Evolutionary conservation across 2,329 filamentous ascomycete genomes (phyloP).

Genomic region (Leptoxyphium fumago): DNA sequence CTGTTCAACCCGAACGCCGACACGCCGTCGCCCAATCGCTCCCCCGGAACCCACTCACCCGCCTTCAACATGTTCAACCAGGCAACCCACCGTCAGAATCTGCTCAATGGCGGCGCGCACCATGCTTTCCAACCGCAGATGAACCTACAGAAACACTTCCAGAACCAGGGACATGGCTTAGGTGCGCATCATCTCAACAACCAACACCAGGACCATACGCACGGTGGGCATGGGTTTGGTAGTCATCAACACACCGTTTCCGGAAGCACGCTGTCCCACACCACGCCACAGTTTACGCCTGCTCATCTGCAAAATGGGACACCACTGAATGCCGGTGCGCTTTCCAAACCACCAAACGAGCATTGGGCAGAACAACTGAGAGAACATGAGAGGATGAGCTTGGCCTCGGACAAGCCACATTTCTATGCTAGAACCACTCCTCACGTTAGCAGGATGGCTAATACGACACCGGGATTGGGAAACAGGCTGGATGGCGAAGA

Average conservation of each 20-base stretch:
- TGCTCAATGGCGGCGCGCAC: constrained; percentile 58
- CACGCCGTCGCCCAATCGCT: constrained; percentile 44
- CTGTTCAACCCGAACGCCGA: constrained; percentile 30
- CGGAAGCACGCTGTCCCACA: constrained; percentile 46
- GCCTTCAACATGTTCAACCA: constrained; percentile 57
- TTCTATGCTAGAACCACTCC: constrained; percentile 58
- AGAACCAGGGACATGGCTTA: constrained; percentile 40
- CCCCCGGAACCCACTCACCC: constrained; percentile 37
- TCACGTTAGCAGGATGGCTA: constrained; percentile 13
- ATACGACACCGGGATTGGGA: constrained; percentile 26
- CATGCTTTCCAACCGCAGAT: constrained; percentile 38
- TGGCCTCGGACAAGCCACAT: constrained; percentile 33
- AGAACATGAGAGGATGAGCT: constrained; percentile 16
- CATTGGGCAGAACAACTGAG: constrained; percentile 85
- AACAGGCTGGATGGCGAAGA: constrained; percentile 34
- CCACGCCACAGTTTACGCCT: constrained; percentile 47
- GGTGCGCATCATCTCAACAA: constrained; percentile 24
- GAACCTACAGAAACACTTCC: constrained; percentile 56
- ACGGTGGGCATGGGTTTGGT: constrained; percentile 37
- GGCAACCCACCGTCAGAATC: constrained; percentile 47
- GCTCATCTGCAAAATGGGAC: constrained; percentile 46
- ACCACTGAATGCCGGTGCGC: constrained; percentile 34
- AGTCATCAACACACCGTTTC: constrained; percentile 50
- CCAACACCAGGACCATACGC: constrained; percentile 32
- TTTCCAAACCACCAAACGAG: constrained; percentile 45